Base-by-base conservation (phyloP, 2,329 filamentous ascomycete genomes). In the Aspergillus pseudoviridinutans region DNA sequence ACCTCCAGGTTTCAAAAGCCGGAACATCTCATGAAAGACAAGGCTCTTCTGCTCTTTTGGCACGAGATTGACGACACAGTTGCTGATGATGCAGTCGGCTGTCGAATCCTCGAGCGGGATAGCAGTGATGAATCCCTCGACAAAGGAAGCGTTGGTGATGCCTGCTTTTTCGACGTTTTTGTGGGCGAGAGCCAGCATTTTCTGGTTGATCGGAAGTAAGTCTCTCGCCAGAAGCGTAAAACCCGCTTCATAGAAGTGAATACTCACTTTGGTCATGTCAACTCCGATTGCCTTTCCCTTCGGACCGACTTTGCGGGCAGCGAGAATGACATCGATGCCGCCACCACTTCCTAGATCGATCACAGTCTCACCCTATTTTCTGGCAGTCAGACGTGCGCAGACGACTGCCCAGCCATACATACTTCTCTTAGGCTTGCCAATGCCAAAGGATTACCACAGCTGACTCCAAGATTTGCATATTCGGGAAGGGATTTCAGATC, bases 51-150 rank as follows among this genome's bases (percentile, higher is more conserved):
- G 81, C 0, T 59, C 56, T 8, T 71, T 66, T 0, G 82, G 83
- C 1, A 86, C 80, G 0, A 86, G 80, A 61, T 86, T 87, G 58
- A 87, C 72, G 27, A 86, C 84, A 58, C 85, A 88, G 70, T 88
- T 88, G 60, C 80, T 83, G 61, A 87, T 85, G 56, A 88, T 79
- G 63, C 81, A 82, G 68, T 86, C 78, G 20, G 78, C 80, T 17
- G 66, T 79, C 8, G 59, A 64, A 9, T 70, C 61, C 1, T 72
- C 66, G 0, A 86, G 70, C 0, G 77, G 70, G 22, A 85, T 79
- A 3, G 71, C 62, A 0, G 80, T 84, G 64, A 87, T 86, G 20
- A 64, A 66, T 2, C 76, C 73, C 58, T 84, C 70, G 57, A 85
- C 62, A 57, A 87, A 86, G 12, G 72, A 64, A 2, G 80, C 75